Percentiles rank a stretch among this genome's conserved stretches.
Evolutionary conservation across 2,329 filamentous ascomycete genomes (phyloP).

Genomic region (Geoglossum cookeanum): DNA sequence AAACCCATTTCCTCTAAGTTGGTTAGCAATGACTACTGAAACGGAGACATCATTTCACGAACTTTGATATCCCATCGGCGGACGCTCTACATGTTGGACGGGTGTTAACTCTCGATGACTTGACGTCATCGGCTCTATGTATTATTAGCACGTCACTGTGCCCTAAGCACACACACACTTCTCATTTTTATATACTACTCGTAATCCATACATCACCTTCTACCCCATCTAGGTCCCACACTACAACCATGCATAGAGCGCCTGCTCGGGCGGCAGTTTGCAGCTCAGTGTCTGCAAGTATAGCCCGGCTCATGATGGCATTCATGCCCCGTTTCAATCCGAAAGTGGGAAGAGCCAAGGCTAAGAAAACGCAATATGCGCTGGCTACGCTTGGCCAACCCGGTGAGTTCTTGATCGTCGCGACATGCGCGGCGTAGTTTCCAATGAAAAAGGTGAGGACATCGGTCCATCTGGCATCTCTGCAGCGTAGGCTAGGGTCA

Average conservation of each 20-base stretch:
- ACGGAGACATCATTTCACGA: too few species aligned
- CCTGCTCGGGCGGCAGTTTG: constrained; percentile 14
- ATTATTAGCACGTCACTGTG: too few species aligned
- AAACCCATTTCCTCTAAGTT: too few species aligned
- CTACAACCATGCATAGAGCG: constrained; percentile 17
- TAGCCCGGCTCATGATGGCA: constrained; percentile 11
- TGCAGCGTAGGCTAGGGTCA: background rate
- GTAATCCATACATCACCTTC: too few species aligned
- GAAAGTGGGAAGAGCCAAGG: background rate
- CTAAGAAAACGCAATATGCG: background rate
- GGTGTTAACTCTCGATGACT: too few species aligned
- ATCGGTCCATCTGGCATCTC: constrained; percentile 13
- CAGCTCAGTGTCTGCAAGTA: constrained; percentile 10
- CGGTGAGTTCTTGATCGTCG: constrained; percentile 17
- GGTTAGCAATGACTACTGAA: too few species aligned
- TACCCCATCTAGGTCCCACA: too few species aligned
- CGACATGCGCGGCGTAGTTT: constrained; percentile 20
- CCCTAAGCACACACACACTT: too few species aligned
- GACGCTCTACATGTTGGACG: constrained; percentile 8
- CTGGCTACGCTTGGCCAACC: constrained; percentile 9
- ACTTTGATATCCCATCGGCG: too few species aligned
- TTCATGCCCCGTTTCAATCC: background rate
- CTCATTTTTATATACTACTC: too few species aligned
- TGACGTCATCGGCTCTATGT: too few species aligned
- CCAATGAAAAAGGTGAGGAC: constrained; percentile 17